Evolutionary conservation across 805 yeast genomes (phyloP).

Genomic region (Candida awuae): DNA sequence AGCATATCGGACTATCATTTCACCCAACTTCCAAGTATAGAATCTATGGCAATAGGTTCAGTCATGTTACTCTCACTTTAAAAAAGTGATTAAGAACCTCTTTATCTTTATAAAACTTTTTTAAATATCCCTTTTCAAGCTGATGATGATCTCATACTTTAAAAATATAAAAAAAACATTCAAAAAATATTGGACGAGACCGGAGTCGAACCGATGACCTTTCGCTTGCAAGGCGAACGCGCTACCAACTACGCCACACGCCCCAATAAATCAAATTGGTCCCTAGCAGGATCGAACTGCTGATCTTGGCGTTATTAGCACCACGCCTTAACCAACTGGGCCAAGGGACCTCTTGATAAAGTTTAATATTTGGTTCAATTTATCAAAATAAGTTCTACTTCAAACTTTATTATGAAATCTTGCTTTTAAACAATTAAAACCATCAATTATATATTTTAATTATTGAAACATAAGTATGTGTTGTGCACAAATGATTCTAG

Average conservation of each 20-base stretch:
- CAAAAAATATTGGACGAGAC: constrained; percentile 49
- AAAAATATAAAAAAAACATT: constrained; percentile 12
- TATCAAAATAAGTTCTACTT: no score
- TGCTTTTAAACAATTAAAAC: no score
- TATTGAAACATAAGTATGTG: no score
- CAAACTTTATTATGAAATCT: no score
- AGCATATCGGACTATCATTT: constrained; percentile 27
- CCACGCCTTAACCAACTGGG: constrained; percentile 40
- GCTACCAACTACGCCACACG: constrained; percentile 79
- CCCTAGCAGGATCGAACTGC: constrained; percentile 88
- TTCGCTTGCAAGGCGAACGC: constrained; percentile 75
- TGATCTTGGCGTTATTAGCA: constrained; percentile 51
- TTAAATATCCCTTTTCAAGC: neutral
- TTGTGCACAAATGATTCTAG: no score
- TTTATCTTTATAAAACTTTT: neutral
- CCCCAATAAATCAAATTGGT: constrained; percentile 39
- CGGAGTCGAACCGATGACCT: constrained; percentile 76
- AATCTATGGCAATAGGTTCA: no score
- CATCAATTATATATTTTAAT: no score
- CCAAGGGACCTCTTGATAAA: constrained; percentile 36
- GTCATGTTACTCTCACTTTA: no score
- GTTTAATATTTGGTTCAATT: no score
- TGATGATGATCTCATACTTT: no score
- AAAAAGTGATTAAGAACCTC: no score
- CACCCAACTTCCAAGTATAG: neutral